Conservation (phyloP, 108 stramenopile species). For the Cyclotella kingstonii region DNA sequence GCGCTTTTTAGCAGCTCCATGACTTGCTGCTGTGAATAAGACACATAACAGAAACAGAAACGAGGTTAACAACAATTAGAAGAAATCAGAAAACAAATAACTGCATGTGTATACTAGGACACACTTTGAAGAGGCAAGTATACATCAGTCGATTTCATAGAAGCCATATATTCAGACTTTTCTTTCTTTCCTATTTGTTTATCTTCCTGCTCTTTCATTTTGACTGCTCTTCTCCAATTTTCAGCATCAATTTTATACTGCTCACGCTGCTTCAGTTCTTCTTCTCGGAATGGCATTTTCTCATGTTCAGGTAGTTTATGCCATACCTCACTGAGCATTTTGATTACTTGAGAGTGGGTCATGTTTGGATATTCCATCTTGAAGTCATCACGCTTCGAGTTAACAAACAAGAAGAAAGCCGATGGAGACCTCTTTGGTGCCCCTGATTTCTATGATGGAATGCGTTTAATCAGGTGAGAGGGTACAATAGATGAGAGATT, state of each 20-base stretch:
- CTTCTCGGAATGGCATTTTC: slow-evolving; percentile 23
- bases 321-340: slow-evolving; percentile 17
- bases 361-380: slow-evolving; percentile 28
- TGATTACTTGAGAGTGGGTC: slow-evolving; percentile 13
- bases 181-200: too few species aligned
- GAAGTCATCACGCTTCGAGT: slow-evolving; percentile 28
- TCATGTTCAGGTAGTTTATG: slow-evolving; percentile 13
- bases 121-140: too few species aligned
- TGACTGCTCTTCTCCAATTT: slow-evolving; percentile 10
- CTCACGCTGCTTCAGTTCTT: slow-evolving; percentile 20
- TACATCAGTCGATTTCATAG: not conserved
- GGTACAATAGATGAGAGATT: too few species aligned
- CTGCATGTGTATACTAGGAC: too few species aligned
- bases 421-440: slow-evolving; percentile 58
- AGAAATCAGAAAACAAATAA: too few species aligned
- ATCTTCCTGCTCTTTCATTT: slow-evolving; percentile 8
- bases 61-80: too few species aligned
- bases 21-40: too few species aligned
- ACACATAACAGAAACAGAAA: too few species aligned
- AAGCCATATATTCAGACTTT: not conserved
- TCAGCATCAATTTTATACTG: slow-evolving; percentile 19
- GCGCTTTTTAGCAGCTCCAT: too few species aligned
- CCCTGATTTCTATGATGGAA: too few species aligned
- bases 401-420: slow-evolving; percentile 54
- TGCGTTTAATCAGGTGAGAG: too few species aligned